Conservation (phyloP, 179 eudicot species). For the Spergularia azorica region DNA sequence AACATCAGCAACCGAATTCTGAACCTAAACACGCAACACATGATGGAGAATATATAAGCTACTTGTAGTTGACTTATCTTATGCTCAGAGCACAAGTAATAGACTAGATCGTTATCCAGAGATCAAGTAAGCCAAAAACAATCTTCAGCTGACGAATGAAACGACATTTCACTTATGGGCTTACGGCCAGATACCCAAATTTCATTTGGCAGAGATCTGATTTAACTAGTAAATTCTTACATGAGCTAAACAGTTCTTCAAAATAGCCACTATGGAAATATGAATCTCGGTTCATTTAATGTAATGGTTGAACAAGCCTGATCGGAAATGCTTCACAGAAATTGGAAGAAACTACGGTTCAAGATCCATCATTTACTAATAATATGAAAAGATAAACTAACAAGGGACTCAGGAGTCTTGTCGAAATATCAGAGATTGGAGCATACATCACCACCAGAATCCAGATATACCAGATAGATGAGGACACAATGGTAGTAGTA, state of each 20-base stretch:
- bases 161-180: neutral
- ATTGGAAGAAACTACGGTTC: neutral
- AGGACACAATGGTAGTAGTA: neutral
- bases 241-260: neutral
- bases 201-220: neutral
- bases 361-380: too few species aligned
- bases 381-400: neutral
- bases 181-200: neutral
- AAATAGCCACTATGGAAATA: neutral
- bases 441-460: neutral
- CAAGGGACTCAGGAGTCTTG: neutral
- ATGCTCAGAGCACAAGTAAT: neutral
- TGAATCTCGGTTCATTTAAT: neutral
- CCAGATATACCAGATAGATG: neutral
- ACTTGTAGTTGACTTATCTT: neutral
- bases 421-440: neutral
- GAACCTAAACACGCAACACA: constrained; percentile 23
- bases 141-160: neutral
- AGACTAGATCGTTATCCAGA: neutral
- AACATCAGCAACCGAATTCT: constrained; percentile 25
- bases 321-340: neutral
- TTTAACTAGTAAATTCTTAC: neutral
- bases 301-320: constrained; percentile 5
- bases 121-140: neutral
- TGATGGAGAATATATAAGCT: constrained; percentile 2